These are phyloP conservation scores for Metschnikowia dekortorum DNA, from an alignment of 805 yeast species.

Conservation along the genomic window DNA sequence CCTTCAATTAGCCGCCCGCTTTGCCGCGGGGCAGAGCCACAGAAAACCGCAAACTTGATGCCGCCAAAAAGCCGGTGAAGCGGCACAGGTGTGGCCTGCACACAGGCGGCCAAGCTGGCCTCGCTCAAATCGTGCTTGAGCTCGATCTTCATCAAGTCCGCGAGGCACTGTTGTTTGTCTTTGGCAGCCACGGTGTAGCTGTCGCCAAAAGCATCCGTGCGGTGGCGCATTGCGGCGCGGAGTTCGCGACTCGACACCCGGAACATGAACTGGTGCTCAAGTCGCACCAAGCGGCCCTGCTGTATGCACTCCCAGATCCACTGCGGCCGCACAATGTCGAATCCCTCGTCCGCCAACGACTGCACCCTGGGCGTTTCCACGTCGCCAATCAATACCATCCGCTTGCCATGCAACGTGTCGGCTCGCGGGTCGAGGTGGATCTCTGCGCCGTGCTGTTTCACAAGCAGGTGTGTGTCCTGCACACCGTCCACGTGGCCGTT, in stretches of 20 bases:
- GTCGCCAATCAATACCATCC: conserved; percentile 24
- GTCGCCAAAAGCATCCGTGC: conserved; percentile 61
- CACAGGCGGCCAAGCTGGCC: not conserved
- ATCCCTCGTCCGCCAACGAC: conserved; percentile 35
- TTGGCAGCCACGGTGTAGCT: conserved; percentile 42
- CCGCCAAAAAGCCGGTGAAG: conserved; percentile 32
- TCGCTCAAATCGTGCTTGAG: conserved; percentile 6
- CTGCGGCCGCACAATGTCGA: conserved; percentile 57
- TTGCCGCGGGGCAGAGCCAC: too few relatives aligned
- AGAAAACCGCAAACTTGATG: conserved; percentile 27
- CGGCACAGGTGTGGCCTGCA: conserved; percentile 11
- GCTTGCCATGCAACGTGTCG: conserved; percentile 10
- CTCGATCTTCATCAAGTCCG: conserved; percentile 7
- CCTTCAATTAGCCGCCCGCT: too few relatives aligned
- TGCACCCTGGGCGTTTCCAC: conserved; percentile 24
- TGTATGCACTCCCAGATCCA: conserved; percentile 72
- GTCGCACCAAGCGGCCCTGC: conserved; percentile 35
- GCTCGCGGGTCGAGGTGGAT: conserved; percentile 22
- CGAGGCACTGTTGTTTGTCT: conserved; percentile 5
- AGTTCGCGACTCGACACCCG: conserved; percentile 27
- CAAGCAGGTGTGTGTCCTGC: conserved; percentile 32
- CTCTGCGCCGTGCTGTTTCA: conserved; percentile 49
- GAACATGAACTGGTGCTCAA: conserved; percentile 61
- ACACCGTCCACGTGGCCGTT: conserved; percentile 25
- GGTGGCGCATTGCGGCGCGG: conserved; percentile 19